A percentile compares a stretch with the other conserved stretches of the same genome.
phyloP scores from a whole-genome alignment of 1,284 basidiomycete species.

The Athelia psychrophila region DNA sequence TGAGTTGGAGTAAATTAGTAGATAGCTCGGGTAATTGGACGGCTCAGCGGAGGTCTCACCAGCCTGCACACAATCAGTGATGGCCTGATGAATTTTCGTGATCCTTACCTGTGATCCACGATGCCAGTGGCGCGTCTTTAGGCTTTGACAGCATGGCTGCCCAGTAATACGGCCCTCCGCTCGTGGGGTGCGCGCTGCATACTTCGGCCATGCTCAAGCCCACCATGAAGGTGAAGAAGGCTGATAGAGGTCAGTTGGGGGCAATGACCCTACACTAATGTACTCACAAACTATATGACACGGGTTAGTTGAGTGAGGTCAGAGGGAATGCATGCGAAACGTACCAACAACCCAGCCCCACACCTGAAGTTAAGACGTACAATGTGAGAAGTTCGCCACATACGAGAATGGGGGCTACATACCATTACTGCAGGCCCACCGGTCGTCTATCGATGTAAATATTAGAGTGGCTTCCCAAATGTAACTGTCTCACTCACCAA shows the following conservation, averaged over 20 bases:
- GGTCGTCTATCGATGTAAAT: slow-evolving; percentile 45
- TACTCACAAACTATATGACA: neutral
- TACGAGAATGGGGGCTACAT: neutral
- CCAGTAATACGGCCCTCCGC: slow-evolving; percentile 76
- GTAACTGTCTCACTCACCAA: slow-evolving; percentile 40
- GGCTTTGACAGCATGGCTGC: slow-evolving; percentile 66
- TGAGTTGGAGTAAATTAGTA: neutral
- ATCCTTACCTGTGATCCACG: slow-evolving; percentile 56
- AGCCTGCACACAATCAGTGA: neutral
- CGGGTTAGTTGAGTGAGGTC: neutral
- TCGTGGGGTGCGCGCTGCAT: slow-evolving; percentile 72
- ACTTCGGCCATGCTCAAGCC: slow-evolving; percentile 71
- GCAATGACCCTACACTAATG: neutral
- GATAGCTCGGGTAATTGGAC: no score
- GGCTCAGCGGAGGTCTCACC: no score
- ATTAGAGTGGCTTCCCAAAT: slow-evolving; percentile 2
- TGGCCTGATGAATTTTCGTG: neutral
- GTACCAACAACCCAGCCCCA: slow-evolving; percentile 71
- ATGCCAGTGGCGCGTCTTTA: slow-evolving; percentile 55
- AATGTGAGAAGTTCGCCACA: neutral
- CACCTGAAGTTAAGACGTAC: neutral
- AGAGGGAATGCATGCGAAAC: slow-evolving; percentile 11
- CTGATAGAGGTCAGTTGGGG: slow-evolving; percentile 24
- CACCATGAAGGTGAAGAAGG: slow-evolving; percentile 62
- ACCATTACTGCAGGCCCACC: slow-evolving; percentile 75